Conservation (phyloP, 169 alveolate genomes). For the Cryptosporidium xiaoi region DNA sequence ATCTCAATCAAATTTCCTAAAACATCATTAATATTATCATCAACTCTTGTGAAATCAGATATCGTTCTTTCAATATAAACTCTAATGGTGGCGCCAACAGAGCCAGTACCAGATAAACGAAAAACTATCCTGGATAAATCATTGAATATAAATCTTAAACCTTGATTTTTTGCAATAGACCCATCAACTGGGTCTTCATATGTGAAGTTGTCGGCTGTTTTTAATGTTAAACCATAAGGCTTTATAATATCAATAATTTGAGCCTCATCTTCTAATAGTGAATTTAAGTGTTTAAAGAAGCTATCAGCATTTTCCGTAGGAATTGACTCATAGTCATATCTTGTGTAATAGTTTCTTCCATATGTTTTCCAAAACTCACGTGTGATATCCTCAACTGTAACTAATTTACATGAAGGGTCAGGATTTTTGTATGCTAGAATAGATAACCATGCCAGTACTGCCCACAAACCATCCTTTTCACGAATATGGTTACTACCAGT, state of each 20-base stretch:
- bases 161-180: conserved; percentile 91
- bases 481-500: conserved; percentile 93
- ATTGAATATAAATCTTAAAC: conserved; percentile 87
- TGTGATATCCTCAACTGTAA: conserved; percentile 89
- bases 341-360: conserved; percentile 93
- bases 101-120: conserved; percentile 91
- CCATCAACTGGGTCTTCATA: conserved; percentile 94
- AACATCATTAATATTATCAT: conserved; percentile 17
- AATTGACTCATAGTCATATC: conserved; percentile 90
- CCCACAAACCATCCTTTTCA: conserved; percentile 97
- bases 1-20: conserved; percentile 61
- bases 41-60: conserved; percentile 48
- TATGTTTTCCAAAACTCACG: conserved; percentile 90
- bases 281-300: conserved; percentile 83
- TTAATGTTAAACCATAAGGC: conserved; percentile 18
- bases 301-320: conserved; percentile 88
- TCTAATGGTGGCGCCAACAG: conserved; percentile 94
- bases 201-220: conserved; percentile 85
- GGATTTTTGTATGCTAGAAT: conserved; percentile 91
- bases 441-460: conserved; percentile 93
- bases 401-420: conserved; percentile 76
- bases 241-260: conserved; percentile 3
- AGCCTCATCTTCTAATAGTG: conserved; percentile 5
- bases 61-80: conserved; percentile 91
- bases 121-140: conserved; percentile 90